Evolutionary conservation across 2,329 filamentous ascomycete genomes (phyloP), one percentile per base, ranked within the genome.

Genomic region (Colletotrichum sp.): DNA sequence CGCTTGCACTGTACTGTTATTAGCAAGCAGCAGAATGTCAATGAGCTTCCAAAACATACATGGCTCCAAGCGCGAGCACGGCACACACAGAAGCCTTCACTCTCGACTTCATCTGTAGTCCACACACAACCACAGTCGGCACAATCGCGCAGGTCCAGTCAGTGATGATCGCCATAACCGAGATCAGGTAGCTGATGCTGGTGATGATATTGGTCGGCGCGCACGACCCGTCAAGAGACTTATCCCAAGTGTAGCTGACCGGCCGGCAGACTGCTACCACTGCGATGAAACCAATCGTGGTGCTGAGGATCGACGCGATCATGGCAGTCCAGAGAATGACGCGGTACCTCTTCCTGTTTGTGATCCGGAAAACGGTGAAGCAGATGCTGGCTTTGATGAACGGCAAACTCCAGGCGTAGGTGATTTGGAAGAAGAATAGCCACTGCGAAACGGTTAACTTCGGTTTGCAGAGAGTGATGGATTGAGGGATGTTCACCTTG

Each of bases 361-460:
- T 70, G 34, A 70, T 70, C 2, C 67, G 67, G 38, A 70, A 70
- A 2, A 70, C 58, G 5, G 67, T 70, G 13, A 70, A 70, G 36
- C 67, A 70, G 9, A 67, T 67, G 48, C 65, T 67, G 13, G 65
- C 18, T 26, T 67, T 67, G 65, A 67, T 58, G 65, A 67, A 67
- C 0, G 65, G 65, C 0, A 67, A 4, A 1, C 65, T 67, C 65
- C 65, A 67, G 8, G 65, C 43, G 21, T 67, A 67, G 5, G 48
- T 67, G 8, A 67, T 58, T n/a, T 30, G 65, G 30, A 67, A 67
- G 10, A 67, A 58, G 13, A 58, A 48, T 1, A 67, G 28, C 48
- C 65, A 56, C 48, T 67, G 30, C 12, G 9, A 15, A 15, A 58
- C 24, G 15, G 55, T 28, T 2, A 58, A 58, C 3, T 6, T 13